Base-by-base conservation (phyloP, 1,139 yeast species). In the Scheffersomyces lignicola region DNA sequence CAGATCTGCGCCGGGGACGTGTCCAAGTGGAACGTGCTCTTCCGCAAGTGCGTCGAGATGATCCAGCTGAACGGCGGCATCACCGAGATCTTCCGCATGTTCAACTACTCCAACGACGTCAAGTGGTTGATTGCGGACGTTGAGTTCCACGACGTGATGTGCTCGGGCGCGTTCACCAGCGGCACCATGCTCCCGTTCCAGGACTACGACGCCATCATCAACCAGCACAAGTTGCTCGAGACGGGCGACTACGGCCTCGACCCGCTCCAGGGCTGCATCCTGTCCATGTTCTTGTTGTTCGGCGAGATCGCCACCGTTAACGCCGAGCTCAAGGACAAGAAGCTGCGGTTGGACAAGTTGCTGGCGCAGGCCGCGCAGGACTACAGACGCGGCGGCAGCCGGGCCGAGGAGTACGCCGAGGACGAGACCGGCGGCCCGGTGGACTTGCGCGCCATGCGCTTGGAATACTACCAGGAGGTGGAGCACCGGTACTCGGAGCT, bases 201-300 rank as follows among this genome's bases (percentile, higher is more conserved):
- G 6, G 62, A 56, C 13, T 72, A 70, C 45, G 47, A 53, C 32
- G 56, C 52, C 28, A 35, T 42, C 26, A 39, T 42, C 26, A 41
- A 37, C 27, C 34, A 39, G 14, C 36, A 34, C 18, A 38, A 39
- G 24, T 22, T 42, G 8, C 47, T 54, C 29, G 57, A 56, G 28
- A 41, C 43, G 21, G 53, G 44, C n/a, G 48, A 51, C 29, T 67
- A 69, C 46, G 76, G 76, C 0, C 44, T 72, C 13, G 78, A 73
- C 41, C 76, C 78, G n/a, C 64, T 65, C 36, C 76, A 69, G 44
- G 77, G 78, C 2, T 61, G 74, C 40, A 57, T 65, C 14, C 71
- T 68, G 33, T 67, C 71, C 4, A 45, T 73, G n/a, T 65, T 57
- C 27, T 35, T 69, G 16, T 42, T 72, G 2, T 41, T 71, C 15